Evolutionary conservation across 768 basidiomycete genomes (phyloP).

Genomic region (Plicaturopsis crispa): DNA sequence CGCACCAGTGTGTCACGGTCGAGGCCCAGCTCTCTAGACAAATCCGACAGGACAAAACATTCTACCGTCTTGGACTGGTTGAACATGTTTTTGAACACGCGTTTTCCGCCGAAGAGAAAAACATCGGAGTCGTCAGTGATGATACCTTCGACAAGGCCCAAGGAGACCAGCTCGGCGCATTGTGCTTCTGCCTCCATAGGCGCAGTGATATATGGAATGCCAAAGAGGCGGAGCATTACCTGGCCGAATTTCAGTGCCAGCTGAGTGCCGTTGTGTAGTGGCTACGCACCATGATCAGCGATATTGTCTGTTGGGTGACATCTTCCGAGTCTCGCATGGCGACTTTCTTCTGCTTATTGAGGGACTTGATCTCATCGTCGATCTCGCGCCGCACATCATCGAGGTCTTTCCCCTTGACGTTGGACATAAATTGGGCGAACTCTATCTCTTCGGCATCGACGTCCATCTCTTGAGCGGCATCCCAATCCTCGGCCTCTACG

Average conservation of each 20-base stretch:
- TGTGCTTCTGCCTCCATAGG: slow-evolving; percentile 99
- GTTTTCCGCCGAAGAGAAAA: slow-evolving; percentile 90
- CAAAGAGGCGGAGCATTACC: slow-evolving; percentile 89
- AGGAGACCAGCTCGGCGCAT: slow-evolving; percentile 82
- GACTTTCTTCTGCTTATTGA: slow-evolving; percentile 79
- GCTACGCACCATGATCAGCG: slow-evolving; percentile 62
- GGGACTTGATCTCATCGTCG: slow-evolving; percentile 77
- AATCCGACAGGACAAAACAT: slow-evolving; percentile 81
- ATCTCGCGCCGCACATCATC: slow-evolving; percentile 82
- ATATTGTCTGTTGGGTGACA: slow-evolving; percentile 90
- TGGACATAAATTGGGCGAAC: slow-evolving; percentile 88
- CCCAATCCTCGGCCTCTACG: slow-evolving; percentile 44
- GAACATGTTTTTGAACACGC: slow-evolving; percentile 99
- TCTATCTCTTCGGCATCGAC: slow-evolving; percentile 74
- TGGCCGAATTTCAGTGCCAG: slow-evolving; percentile 29
- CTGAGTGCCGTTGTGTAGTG: background rate
- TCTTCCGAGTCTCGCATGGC: slow-evolving; percentile 94
- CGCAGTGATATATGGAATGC: slow-evolving; percentile 96
- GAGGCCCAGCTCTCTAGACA: slow-evolving; percentile 81
- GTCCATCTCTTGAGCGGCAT: slow-evolving; percentile 84
- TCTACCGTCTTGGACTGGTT: slow-evolving; percentile 99
- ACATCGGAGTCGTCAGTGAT: slow-evolving; percentile 99
- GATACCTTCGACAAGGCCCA: slow-evolving; percentile 90
- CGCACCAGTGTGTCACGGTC: slow-evolving; percentile 81
- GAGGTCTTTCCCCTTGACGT: slow-evolving; percentile 82